phyloP scores from a whole-genome alignment of 495 filamentous ascomycete species.

The Penicillium malachiteum region DNA sequence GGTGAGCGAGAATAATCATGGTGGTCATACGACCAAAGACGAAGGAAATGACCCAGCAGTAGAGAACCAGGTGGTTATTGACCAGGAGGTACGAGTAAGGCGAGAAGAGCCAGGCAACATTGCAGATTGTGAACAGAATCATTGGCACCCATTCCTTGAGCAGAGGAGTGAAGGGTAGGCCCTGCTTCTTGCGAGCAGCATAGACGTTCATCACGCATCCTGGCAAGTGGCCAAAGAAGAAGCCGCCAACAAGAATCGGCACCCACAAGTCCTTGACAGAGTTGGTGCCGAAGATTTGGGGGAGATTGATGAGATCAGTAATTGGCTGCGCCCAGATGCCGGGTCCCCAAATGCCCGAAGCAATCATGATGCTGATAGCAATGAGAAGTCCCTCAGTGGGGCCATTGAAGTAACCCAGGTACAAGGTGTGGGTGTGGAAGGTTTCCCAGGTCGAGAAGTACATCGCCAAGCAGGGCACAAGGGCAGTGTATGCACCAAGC shows the following conservation, averaged over 20 bases:
- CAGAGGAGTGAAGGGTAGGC: conserved; percentile 75
- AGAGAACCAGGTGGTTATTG: conserved; percentile 85
- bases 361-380: conserved; percentile 78
- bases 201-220: conserved; percentile 77
- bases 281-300: conserved; percentile 59
- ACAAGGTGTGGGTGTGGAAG: conserved; percentile 96
- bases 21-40: conserved; percentile 99
- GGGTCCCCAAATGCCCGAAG: conserved; percentile 84
- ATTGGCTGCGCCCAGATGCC: conserved; percentile 81
- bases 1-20: conserved; percentile 96
- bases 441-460: conserved; percentile 99
- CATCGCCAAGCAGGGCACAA: conserved; percentile 92
- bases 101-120: conserved; percentile 80
- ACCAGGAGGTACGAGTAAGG: conserved; percentile 75
- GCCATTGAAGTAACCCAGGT: conserved; percentile 95
- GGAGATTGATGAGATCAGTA: conserved; percentile 58
- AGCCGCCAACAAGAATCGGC: conserved; percentile 64
- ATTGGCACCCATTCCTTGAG: conserved; percentile 97
- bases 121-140: conserved; percentile 69
- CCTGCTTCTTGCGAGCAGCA: conserved; percentile 66
- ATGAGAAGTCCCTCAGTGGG: conserved; percentile 94
- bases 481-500: conserved; percentile 84
- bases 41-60: conserved; percentile 90
- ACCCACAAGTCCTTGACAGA: conserved; percentile 88
- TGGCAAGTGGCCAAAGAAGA: conserved; percentile 81